A percentile compares a stretch with the other conserved stretches of the same genome.
Evolutionary conservation across 495 filamentous ascomycete genomes (phyloP).

Genomic region (Penicillium silybi): DNA sequence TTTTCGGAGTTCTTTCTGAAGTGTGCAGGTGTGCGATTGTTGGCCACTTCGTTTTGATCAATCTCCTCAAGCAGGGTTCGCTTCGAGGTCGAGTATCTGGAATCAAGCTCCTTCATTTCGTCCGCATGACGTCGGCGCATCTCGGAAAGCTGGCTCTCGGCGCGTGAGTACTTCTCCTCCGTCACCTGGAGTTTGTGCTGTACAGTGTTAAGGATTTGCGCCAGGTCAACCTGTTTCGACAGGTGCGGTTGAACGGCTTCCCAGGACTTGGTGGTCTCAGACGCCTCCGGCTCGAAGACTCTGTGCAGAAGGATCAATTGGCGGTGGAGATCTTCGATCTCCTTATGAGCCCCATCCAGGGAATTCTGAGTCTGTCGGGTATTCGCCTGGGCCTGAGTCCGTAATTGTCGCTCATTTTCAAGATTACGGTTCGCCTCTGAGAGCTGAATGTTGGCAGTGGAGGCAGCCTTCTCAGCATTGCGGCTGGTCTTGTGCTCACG

Average conservation of each 20-base stretch:
- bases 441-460: slow-evolving; percentile 73
- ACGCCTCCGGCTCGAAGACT: slow-evolving; percentile 75
- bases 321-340: slow-evolving; percentile 72
- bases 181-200: slow-evolving; percentile 82
- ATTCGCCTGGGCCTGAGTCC: slow-evolving; percentile 80
- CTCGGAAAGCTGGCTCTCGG: slow-evolving; percentile 79
- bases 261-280: slow-evolving; percentile 56
- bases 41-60: slow-evolving; percentile 74
- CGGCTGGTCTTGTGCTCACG: slow-evolving; percentile 88
- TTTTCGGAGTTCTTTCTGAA: slow-evolving; percentile 68
- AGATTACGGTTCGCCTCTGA: slow-evolving; percentile 85
- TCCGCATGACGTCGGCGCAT: slow-evolving; percentile 68
- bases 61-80: slow-evolving; percentile 79
- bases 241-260: slow-evolving; percentile 58
- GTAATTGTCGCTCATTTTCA: slow-evolving; percentile 85
- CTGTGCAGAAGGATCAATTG: slow-evolving; percentile 79
- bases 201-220: slow-evolving; percentile 83
- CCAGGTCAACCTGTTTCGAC: slow-evolving; percentile 69
- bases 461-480: slow-evolving; percentile 88
- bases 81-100: slow-evolving; percentile 67
- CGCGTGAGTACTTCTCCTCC: slow-evolving; percentile 75
- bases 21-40: slow-evolving; percentile 73
- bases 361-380: slow-evolving; percentile 73
- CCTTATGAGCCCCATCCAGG: slow-evolving; percentile 70
- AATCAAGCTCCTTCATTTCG: slow-evolving; percentile 69